These are phyloP conservation scores for Penicillium canariense DNA, from an alignment of 495 filamentous ascomycete genomes.

Conservation along the genomic window DNA sequence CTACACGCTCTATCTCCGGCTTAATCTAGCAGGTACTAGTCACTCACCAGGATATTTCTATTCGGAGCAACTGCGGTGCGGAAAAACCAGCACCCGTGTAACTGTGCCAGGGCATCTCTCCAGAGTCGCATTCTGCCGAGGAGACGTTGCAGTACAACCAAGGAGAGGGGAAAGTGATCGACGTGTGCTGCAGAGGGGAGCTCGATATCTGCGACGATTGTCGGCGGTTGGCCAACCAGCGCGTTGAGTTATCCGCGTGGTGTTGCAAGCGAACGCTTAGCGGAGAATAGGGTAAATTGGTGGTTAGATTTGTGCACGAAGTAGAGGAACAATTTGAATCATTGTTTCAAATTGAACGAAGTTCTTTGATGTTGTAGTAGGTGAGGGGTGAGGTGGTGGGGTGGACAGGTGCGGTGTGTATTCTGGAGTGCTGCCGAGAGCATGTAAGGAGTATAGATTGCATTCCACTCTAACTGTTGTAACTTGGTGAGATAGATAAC, in stretches of 20 bases:
- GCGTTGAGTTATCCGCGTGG: constrained; percentile 6
- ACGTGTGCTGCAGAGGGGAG: neutral
- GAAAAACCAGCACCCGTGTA: constrained; percentile 9
- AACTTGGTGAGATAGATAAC: no score
- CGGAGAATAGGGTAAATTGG: neutral
- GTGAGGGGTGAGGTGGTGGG: no score
- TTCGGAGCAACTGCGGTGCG: neutral
- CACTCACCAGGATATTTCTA: neutral
- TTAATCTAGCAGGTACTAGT: no score
- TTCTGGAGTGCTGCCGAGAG: no score
- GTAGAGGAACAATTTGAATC: no score
- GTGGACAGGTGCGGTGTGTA: no score
- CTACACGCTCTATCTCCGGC: no score
- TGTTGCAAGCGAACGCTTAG: neutral
- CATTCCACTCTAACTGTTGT: no score
- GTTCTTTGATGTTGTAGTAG: no score
- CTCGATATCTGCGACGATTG: constrained; percentile 10
- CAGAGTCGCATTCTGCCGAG: constrained; percentile 14
- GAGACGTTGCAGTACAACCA: constrained; percentile 13
- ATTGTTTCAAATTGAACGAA: neutral
- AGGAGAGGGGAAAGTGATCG: constrained; percentile 11
- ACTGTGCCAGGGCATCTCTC: neutral
- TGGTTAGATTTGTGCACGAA: no score
- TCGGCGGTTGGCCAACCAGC: constrained; percentile 11
- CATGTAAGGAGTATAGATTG: no score